Base-by-base conservation (phyloP, 2,329 filamentous ascomycete species). In the Talaromyces islandicus region DNA sequence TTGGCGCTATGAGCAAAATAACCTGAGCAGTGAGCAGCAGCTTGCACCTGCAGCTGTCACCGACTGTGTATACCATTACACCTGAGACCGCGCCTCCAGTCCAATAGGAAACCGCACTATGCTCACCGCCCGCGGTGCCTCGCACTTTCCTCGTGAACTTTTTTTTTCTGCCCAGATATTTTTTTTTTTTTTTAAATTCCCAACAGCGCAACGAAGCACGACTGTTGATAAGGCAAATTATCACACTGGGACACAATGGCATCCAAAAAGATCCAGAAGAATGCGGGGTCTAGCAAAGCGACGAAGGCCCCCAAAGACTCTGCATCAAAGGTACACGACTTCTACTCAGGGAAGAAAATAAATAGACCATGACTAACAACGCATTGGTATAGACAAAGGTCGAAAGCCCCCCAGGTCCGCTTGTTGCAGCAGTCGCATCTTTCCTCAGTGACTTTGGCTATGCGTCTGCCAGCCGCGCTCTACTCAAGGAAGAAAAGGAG, bases 371-470 rank as follows among this genome's bases (percentile, higher is more conserved):
- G n/a, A 41, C 38, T 55, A 57, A 51, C 24, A 32, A 56, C 25
- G 29, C 7, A 51, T 30, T 41, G 51, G 35, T 30, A 51, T 51
- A 32, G 14, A 25, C 59, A 11, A 46, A 46, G 21, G n/a, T 14
- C 7, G 59, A 57, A 25, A 25, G 11, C n/a, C 48, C 84, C 27
- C 82, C 88, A 4, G 73, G 81, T 29, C 81, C 88, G 72, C 77
- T 92, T 38, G 78, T 92, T 69, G 83, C 86, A 62, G 78, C 90
- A 17, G 81, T 92, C 67, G 85, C 85, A 63, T 74, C 77, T 24
- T 92, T 91, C 72, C 80, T 92, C 55, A 80, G 81, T 48, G 81
- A 87, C 52, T 81, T 88, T 71, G 83, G 85, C n/a, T 88, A 90
- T 67, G 73, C 80, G 54, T 79, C 80, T 61, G 84, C 88, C 52